These are phyloP conservation scores for Pyrus pyrifolia DNA, from an alignment of 306 rosid species.

Conservation along the genomic window DNA sequence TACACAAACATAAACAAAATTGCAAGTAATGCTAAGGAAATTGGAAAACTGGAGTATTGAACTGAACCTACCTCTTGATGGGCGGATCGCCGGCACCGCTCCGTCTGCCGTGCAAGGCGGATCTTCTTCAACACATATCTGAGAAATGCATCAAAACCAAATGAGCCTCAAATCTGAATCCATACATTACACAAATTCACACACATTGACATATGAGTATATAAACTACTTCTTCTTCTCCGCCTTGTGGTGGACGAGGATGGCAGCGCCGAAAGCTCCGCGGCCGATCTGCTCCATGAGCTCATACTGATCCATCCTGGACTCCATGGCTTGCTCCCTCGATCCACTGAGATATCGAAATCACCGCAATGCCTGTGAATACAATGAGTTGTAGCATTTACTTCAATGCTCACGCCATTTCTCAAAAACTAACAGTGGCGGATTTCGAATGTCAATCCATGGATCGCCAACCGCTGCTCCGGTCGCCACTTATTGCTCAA, in stretches of 20 bases:
- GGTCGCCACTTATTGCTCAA: background rate
- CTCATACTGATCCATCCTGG: conserved; percentile 99
- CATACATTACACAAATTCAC: background rate
- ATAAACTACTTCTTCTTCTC: conserved; percentile 72
- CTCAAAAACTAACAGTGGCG: background rate
- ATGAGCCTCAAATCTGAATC: conserved; percentile 4
- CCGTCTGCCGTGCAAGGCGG: conserved; percentile 98
- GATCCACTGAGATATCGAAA: conserved; percentile 7
- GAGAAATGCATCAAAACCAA: conserved; percentile 11
- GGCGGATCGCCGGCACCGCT: conserved; percentile 94
- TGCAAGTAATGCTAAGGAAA: background rate
- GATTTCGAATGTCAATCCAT: background rate
- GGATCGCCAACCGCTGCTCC: conserved; percentile 8
- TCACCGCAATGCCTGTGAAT: background rate
- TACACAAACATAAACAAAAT: background rate
- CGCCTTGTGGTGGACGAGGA: conserved; percentile 81
- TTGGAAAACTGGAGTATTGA: background rate
- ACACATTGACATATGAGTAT: background rate
- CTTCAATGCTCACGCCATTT: background rate
- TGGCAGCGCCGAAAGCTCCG: conserved; percentile 99
- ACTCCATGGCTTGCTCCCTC: conserved; percentile 50
- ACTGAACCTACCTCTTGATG: conserved; percentile 82
- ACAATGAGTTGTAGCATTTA: background rate
- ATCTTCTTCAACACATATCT: conserved; percentile 99
- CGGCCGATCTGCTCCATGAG: conserved; percentile 99